Evolutionary conservation across 352 stramenopile species (phyloP).

Genomic region (Globisporangium spiculum): DNA sequence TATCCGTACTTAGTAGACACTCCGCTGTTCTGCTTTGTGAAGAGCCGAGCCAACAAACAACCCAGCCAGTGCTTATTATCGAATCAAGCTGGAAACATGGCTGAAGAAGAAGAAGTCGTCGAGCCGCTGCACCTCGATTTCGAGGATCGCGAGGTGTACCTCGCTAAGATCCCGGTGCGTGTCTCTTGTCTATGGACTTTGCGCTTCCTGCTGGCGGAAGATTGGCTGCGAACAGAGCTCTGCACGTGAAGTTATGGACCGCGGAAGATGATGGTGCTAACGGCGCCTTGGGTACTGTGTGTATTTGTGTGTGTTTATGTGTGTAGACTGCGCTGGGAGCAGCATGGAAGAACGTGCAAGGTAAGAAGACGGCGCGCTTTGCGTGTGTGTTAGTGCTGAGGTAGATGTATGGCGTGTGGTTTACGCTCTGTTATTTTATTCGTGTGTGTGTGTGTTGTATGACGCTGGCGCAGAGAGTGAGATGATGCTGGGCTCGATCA

Average conservation of each 20-base stretch:
- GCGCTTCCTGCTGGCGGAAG: background rate
- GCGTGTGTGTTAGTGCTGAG: background rate
- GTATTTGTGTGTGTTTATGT: background rate
- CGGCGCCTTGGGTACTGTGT: background rate
- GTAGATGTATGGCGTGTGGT: background rate
- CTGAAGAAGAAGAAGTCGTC: slow-evolving; percentile 87
- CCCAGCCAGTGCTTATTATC: slow-evolving; percentile 6
- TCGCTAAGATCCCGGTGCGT: slow-evolving; percentile 82
- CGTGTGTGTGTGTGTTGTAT: slow-evolving; percentile 2
- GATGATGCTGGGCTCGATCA: slow-evolving; percentile 81
- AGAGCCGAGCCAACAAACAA: background rate
- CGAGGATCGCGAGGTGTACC: slow-evolving; percentile 84
- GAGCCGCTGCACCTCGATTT: slow-evolving; percentile 87
- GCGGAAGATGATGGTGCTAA: background rate
- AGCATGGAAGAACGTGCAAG: slow-evolving; percentile 84
- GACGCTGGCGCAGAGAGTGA: slow-evolving; percentile 62
- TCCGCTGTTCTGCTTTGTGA: background rate
- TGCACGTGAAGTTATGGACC: background rate
- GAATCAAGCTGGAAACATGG: slow-evolving; percentile 34
- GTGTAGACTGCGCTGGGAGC: slow-evolving; percentile 61
- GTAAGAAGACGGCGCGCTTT: slow-evolving; percentile 21
- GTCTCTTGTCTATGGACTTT: background rate
- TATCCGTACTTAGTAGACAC: background rate
- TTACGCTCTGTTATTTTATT: slow-evolving; percentile 6
- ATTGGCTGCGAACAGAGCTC: background rate